Evolutionary conservation across 2,329 filamentous ascomycete genomes (phyloP), one percentile per base, ranked within the genome.

Genomic region (Bipolaris bicolor): DNA sequence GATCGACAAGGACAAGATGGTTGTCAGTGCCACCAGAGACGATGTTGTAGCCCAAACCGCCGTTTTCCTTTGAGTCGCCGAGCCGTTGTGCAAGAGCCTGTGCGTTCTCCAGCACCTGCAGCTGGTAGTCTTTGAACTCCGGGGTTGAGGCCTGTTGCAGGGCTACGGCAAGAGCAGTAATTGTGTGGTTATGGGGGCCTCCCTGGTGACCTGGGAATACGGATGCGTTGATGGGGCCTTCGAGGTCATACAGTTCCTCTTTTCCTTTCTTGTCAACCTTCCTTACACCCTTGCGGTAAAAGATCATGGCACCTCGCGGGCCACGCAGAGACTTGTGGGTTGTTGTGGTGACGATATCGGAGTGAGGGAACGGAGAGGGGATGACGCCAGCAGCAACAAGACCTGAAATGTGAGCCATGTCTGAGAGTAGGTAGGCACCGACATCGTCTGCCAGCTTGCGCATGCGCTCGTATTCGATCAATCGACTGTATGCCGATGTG

Each of bases 291-390:
- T 96, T 97, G 80, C 95, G 91, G 88, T 93, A 99, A 87, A 99
- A 99, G 82, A 99, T 99, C 95, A 99, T 99, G 77, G 95, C 95
- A 74, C 95, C 95, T 78, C 95, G 92, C 58, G 95, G 95, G 58
- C 95, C 95, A 80, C 95, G 92, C 69, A 99, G 90, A 54, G 93
- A 97, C 86, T 99, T 99, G 88, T 99, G 95, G 45, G 95, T 99
- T 62, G 95, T 99, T 63, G 95, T 99, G 63, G 95, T 99, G 70
- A 99, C 95, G 56, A 99, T 90, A 76, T 99, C 95, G 66, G 95
- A 94, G 78, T 96, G 83, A 63, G 87, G 84, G 83, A 99, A 99
- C 43, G 95, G 95, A 47, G 91, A 93, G 62, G 93, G 92, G 75
- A 98, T 95, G 68, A 97, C 95, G 70, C 89, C 90, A 60, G 92